These are phyloP conservation scores for Leccinum cinnamomeum DNA, from an alignment of 1,284 basidiomycete species.

Conservation along the genomic window DNA sequence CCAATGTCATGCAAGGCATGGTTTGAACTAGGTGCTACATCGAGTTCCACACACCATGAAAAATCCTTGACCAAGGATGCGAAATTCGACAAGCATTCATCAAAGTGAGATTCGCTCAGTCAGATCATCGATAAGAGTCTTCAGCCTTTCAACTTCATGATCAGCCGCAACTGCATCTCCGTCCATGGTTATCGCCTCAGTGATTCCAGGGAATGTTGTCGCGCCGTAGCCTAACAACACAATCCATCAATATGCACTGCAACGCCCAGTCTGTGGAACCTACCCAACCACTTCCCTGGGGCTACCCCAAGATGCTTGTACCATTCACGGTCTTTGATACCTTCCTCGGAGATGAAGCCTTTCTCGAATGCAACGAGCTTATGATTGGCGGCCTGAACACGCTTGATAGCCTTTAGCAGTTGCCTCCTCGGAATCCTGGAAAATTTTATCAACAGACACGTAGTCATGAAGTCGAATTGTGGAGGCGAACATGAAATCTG, in stretches of 20 bases:
- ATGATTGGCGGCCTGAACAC: conserved; percentile 55
- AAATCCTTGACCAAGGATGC: not conserved
- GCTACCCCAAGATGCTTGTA: conserved; percentile 73
- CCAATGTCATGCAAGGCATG: too few relatives aligned
- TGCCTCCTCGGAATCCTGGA: conserved; percentile 26
- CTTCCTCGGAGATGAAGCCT: conserved; percentile 66
- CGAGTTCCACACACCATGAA: too few relatives aligned
- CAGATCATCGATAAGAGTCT: conserved; percentile 42
- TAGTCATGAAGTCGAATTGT: not conserved
- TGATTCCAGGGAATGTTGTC: conserved; percentile 61
- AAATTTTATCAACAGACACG: conserved; percentile 3
- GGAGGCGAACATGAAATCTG: conserved; percentile 20
- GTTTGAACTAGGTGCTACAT: too few relatives aligned
- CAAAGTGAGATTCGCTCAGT: conserved; percentile 32
- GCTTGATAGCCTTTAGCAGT: conserved; percentile 48
- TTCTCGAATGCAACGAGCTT: conserved; percentile 64
- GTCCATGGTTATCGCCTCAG: conserved; percentile 58
- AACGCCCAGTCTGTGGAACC: conserved; percentile 16
- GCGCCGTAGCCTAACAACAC: conserved; percentile 54
- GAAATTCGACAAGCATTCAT: conserved; percentile 1
- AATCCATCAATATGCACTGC: conserved; percentile 5
- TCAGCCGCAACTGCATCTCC: conserved; percentile 44
- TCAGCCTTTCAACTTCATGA: conserved; percentile 49
- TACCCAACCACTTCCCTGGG: conserved; percentile 73
- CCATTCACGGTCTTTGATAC: conserved; percentile 69